A percentile compares a stretch with the other conserved stretches of the same genome.
phyloP scores from a whole-genome alignment of 352 stramenopile species.

The Globisporangium emineosum region DNA sequence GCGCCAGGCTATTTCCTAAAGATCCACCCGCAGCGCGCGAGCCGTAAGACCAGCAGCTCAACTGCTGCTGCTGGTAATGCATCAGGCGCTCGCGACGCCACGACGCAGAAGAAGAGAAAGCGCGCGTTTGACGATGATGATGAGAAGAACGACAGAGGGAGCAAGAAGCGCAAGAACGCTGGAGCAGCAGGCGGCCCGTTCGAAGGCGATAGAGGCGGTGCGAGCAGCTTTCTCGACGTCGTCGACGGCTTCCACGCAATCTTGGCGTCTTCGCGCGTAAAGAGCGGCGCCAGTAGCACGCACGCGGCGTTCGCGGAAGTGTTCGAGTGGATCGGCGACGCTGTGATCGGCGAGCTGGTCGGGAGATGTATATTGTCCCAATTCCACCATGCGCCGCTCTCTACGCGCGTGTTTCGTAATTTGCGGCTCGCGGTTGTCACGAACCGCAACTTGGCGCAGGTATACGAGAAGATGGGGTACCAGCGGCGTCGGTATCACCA shows the following conservation, averaged over 20 bases:
- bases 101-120: conserved; percentile 12
- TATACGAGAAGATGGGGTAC: conserved; percentile 70
- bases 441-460: conserved; percentile 67
- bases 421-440: conserved; percentile 58
- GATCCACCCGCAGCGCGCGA: conserved; percentile 10
- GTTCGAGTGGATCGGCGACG: conserved; percentile 77
- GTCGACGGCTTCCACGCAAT: conserved; percentile 36
- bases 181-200: not conserved
- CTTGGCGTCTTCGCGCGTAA: conserved; percentile 4
- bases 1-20: conserved; percentile 8
- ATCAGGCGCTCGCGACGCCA: not conserved
- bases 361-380: conserved; percentile 61
- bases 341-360: conserved; percentile 69
- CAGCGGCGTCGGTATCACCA: conserved; percentile 18
- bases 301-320: conserved; percentile 41
- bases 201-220: not conserved
- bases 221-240: conserved; percentile 10
- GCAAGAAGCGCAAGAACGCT: conserved; percentile 12
- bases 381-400: conserved; percentile 52
- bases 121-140: conserved; percentile 5
- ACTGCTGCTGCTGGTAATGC: not conserved
- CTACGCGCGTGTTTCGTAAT: conserved; percentile 63
- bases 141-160: not conserved
- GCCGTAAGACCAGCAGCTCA: not conserved
- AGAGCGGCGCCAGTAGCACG: conserved; percentile 1